phyloP scores from a whole-genome alignment of 1,284 basidiomycete species.

The Leccinum griseonigrum region DNA sequence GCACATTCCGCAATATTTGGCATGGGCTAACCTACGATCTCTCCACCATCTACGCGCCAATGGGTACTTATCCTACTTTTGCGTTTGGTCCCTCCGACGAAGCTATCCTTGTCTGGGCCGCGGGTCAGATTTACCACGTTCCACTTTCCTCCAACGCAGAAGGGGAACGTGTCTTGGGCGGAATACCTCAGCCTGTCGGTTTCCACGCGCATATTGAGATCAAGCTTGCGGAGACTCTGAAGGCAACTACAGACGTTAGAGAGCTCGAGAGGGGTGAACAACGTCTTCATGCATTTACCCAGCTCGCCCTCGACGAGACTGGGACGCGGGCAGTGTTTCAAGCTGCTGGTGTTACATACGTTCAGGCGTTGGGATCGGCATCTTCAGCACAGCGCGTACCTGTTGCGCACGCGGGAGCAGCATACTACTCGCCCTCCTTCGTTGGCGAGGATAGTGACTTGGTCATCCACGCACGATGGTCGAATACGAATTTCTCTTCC shows the following conservation, averaged over 20 bases:
- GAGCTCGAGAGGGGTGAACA: constrained; percentile 54
- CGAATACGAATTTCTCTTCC: constrained; percentile 56
- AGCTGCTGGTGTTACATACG: constrained; percentile 61
- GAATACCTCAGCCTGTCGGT: constrained; percentile 48
- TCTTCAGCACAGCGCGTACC: constrained; percentile 41
- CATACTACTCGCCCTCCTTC: constrained; percentile 71
- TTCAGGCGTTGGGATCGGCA: constrained; percentile 41
- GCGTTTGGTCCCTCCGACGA: constrained; percentile 54
- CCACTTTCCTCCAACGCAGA: constrained; percentile 49
- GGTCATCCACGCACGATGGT: constrained; percentile 67
- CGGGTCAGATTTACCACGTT: constrained; percentile 62
- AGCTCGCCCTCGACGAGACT: constrained; percentile 51
- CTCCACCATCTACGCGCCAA: constrained; percentile 59
- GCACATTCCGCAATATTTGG: constrained; percentile 64
- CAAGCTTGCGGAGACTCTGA: constrained; percentile 58
- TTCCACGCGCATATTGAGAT: constrained; percentile 64
- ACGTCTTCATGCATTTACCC: constrained; percentile 57
- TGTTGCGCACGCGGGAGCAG: constrained; percentile 40
- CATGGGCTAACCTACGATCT: constrained; percentile 67
- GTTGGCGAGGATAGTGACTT: constrained; percentile 48
- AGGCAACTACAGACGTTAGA: constrained; percentile 46
- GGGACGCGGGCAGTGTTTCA: constrained; percentile 63
- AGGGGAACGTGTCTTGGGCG: constrained; percentile 45
- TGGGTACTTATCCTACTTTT: constrained; percentile 75
- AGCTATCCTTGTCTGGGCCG: constrained; percentile 70